phyloP scores from a whole-genome alignment of 371 early-diverging fungal genomes.

The Mucor saturninus region DNA sequence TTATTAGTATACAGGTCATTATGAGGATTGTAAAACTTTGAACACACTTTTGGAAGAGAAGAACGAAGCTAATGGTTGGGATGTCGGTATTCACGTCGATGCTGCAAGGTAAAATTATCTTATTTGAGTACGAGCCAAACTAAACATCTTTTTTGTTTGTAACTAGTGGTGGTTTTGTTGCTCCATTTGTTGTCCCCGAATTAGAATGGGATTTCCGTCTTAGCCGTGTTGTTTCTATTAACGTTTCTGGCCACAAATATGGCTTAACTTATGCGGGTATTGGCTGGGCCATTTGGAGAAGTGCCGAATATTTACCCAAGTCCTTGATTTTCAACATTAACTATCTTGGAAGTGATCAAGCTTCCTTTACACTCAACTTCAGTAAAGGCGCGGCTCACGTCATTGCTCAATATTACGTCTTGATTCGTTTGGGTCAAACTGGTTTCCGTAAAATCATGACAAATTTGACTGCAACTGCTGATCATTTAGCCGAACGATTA shows the following conservation, averaged over 20 bases:
- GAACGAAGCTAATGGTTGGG: slow-evolving; percentile 58
- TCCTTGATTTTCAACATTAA: slow-evolving; percentile 73
- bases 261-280: slow-evolving; percentile 74
- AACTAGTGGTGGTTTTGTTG: slow-evolving; percentile 75
- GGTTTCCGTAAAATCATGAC: slow-evolving; percentile 69
- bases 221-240: slow-evolving; percentile 70
- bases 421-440: slow-evolving; percentile 64
- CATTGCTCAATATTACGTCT: slow-evolving; percentile 72
- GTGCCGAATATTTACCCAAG: slow-evolving; percentile 61
- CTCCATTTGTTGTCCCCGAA: slow-evolving; percentile 76
- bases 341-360: slow-evolving; percentile 64
- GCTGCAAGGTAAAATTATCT: slow-evolving; percentile 57
- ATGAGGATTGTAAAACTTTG: slow-evolving; percentile 73
- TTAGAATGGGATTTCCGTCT: slow-evolving; percentile 78
- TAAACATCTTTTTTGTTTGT: not conserved
- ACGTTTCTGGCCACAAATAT: slow-evolving; percentile 79
- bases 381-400: slow-evolving; percentile 66
- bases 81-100: slow-evolving; percentile 78
- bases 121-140: not conserved
- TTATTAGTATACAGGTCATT: slow-evolving; percentile 75
- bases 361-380: slow-evolving; percentile 76
- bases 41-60: slow-evolving; percentile 62
- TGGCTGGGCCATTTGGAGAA: slow-evolving; percentile 73
- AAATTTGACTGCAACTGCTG: slow-evolving; percentile 52
- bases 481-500: slow-evolving; percentile 56